phyloP scores from a whole-genome alignment of 192 early-diverging fungal species.

The Kappamyces sp. region DNA sequence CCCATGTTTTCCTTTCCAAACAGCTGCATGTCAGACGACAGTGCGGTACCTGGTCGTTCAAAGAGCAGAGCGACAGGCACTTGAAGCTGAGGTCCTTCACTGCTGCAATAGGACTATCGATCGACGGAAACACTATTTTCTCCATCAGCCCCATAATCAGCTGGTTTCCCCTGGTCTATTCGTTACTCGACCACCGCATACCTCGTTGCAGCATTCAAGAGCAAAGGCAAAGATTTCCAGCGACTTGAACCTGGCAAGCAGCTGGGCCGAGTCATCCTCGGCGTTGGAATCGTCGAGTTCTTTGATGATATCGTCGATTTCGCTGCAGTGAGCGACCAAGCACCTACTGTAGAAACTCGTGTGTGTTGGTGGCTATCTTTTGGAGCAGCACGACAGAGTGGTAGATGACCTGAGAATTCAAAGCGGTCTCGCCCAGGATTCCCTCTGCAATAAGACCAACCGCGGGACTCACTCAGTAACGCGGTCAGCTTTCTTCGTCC shows the following conservation, averaged over 20 bases:
- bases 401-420: not conserved
- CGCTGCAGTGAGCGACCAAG: no score
- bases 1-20: constrained; percentile 7
- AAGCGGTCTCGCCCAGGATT: not conserved
- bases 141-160: not conserved
- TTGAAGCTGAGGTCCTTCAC: not conserved
- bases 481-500: not conserved
- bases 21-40: no score
- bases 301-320: not conserved
- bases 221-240: not conserved
- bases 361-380: not conserved
- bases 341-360: constrained; percentile 13
- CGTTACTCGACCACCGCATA: no score
- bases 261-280: no score
- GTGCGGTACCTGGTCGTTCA: constrained; percentile 6
- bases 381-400: not conserved
- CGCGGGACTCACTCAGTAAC: not conserved
- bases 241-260: not conserved
- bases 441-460: no score
- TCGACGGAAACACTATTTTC: not conserved
- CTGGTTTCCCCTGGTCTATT: no score
- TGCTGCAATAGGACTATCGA: not conserved
- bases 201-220: not conserved
- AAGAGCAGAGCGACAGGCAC: not conserved
- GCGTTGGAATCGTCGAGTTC: constrained; percentile 6